A percentile compares a stretch with the other conserved stretches of the same genome.
These are phyloP conservation scores for Erysimum cheiranthoides DNA, from an alignment of 345 rosid genomes.

Conservation along the genomic window DNA sequence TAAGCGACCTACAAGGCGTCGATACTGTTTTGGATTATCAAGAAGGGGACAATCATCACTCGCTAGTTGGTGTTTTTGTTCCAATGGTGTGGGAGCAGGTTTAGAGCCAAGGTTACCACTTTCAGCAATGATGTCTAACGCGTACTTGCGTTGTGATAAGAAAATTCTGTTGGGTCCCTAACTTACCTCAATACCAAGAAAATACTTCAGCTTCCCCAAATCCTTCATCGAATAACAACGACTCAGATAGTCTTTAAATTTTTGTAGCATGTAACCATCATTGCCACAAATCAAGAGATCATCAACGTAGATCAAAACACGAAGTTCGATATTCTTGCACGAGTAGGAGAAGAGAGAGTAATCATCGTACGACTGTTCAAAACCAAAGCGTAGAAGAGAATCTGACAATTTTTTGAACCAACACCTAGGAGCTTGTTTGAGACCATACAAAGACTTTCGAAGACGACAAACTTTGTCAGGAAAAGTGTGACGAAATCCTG, in stretches of 20 bases:
- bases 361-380: neutral
- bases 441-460: neutral
- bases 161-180: fast-evolving
- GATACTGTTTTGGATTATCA: neutral
- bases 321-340: neutral
- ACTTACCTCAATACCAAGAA: neutral
- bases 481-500: no score
- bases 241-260: neutral
- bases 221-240: neutral
- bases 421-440: neutral
- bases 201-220: neutral
- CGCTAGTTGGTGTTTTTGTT: neutral
- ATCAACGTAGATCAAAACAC: neutral
- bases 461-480: neutral
- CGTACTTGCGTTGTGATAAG: neutral
- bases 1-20: fast-evolving
- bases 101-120: fast-evolving
- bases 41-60: neutral
- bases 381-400: neutral
- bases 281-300: neutral
- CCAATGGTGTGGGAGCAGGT: fast-evolving
- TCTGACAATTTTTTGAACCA: neutral
- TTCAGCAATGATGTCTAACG: fast-evolving
- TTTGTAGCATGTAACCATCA: neutral
- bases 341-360: neutral